Evolutionary conservation across 345 rosid genomes (phyloP), one percentile per base, ranked within the genome.

Genomic region (Sonneratia alba): DNA sequence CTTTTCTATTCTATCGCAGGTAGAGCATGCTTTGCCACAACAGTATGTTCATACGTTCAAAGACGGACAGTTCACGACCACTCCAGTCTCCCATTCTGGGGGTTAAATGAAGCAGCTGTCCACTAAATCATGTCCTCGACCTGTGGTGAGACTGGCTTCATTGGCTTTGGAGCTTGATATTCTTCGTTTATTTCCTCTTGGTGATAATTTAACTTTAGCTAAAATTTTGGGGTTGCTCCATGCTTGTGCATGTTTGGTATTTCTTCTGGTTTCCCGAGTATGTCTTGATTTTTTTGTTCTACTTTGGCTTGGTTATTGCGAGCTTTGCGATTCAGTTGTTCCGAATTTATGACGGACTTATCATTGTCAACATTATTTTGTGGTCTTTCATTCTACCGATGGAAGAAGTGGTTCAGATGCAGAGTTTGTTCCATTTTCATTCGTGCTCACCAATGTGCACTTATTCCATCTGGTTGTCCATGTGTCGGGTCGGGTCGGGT

Each of bases 71-170:
- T 87, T 94, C 14, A 88, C 85, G 78, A 94, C 97, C 22, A 83
- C 87, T 63, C 96, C 97, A 7, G 93, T 94, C 69, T 88, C 98
- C 14, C 98, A 94, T 81, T 94, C 98, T 48, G 98, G 97, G 69
- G 97, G 90, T 67, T 94, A 84, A 86, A 36, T 32, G 71, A 47
- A 13, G 38, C 19, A 12, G 66, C 66, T 4, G 1, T 32, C 66
- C 6, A 27, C 27, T 32, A 62, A 7, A 24, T 34, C 66, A 27
- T 34, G 38, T 34, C 36, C 13, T 1, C 22, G 63, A n/a, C 63
- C 63, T 11, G 5, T n/a, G 22, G 32, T 24, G n/a, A 2, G 37
- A 61, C 18, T 6, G 38, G 27, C 18, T 62, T 12, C 21, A 62
- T 34, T 3, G 66, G 36, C 19, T 62, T 24, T 32, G 18, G 66